Conservation (phyloP, 1,284 basidiomycete species). For the Chiua sp. region DNA sequence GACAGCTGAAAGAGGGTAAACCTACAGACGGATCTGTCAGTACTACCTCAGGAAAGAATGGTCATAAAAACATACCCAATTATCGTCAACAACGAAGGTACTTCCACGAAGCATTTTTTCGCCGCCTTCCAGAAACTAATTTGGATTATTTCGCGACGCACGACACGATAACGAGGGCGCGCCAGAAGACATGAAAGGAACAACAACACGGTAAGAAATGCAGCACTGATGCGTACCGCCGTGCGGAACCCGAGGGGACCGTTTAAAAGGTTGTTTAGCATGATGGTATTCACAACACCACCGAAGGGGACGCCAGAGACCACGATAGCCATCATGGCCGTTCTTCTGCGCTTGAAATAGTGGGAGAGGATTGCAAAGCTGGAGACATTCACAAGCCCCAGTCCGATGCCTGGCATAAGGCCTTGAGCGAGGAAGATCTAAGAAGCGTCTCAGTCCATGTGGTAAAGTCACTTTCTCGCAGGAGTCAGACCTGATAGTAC, state of each 20-base stretch:
- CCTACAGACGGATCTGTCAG: conserved; percentile 7
- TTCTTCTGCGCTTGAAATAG: conserved; percentile 37
- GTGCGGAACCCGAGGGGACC: conserved; percentile 28
- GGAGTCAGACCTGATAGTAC: conserved; percentile 38
- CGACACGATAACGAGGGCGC: conserved; percentile 29
- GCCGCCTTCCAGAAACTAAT: conserved; percentile 21
- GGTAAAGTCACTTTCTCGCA: not conserved
- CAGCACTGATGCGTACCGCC: conserved; percentile 36
- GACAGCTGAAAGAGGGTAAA: conserved; percentile 26
- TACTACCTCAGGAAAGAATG: not conserved
- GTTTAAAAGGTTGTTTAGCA: conserved; percentile 46
- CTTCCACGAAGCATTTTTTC: conserved; percentile 30
- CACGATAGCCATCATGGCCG: conserved; percentile 38
- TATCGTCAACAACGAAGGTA: conserved; percentile 30
- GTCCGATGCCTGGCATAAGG: conserved; percentile 36
- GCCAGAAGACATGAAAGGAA: conserved; percentile 33
- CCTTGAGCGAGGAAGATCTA: conserved; percentile 44
- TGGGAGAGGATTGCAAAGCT: conserved; percentile 39
- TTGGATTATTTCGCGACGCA: not conserved
- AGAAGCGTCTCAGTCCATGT: not conserved
- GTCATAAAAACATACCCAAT: conserved; percentile 19
- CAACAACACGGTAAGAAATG: conserved; percentile 30
- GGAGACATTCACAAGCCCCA: conserved; percentile 39
- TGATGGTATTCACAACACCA: conserved; percentile 39
- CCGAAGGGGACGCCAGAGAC: conserved; percentile 39